Evolutionary conservation across 106 monocot genomes (phyloP).

Genomic region (Allium sativum): DNA sequence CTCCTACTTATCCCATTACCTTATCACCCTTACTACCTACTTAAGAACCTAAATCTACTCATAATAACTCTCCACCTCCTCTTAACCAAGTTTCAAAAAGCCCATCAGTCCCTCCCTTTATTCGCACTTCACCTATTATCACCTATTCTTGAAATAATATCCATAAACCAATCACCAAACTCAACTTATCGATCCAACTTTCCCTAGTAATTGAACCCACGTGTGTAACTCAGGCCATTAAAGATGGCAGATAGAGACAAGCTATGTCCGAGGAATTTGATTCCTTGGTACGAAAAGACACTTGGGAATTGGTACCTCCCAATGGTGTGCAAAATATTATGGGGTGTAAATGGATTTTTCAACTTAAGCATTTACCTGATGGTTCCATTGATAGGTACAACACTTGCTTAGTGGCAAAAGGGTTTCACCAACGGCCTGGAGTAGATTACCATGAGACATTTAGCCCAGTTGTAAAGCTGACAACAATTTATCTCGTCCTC

Average conservation of each 20-base stretch:
- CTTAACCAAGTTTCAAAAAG: too few relatives aligned
- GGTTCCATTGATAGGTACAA: background rate
- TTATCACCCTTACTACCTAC: too few relatives aligned
- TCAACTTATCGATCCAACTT: too few relatives aligned
- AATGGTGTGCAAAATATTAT: background rate
- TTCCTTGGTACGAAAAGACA: background rate
- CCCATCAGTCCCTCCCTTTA: too few relatives aligned
- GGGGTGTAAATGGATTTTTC: background rate
- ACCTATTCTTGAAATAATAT: background rate
- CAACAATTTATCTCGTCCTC: background rate
- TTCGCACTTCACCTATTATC: background rate
- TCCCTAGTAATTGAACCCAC: background rate
- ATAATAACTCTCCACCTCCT: too few relatives aligned
- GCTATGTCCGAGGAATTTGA: constrained; percentile 8
- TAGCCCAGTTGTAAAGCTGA: background rate
- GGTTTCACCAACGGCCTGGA: background rate
- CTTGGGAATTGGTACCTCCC: constrained; percentile 8
- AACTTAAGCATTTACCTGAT: background rate
- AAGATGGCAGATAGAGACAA: background rate
- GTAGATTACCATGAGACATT: background rate
- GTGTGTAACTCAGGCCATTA: constrained; percentile 4
- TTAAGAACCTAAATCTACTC: too few relatives aligned
- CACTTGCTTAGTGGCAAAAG: background rate
- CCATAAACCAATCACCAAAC: background rate
- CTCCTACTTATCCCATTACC: too few relatives aligned